Conservation (phyloP, 2,329 filamentous ascomycete genomes). For the Aspergillus sp. region DNA sequence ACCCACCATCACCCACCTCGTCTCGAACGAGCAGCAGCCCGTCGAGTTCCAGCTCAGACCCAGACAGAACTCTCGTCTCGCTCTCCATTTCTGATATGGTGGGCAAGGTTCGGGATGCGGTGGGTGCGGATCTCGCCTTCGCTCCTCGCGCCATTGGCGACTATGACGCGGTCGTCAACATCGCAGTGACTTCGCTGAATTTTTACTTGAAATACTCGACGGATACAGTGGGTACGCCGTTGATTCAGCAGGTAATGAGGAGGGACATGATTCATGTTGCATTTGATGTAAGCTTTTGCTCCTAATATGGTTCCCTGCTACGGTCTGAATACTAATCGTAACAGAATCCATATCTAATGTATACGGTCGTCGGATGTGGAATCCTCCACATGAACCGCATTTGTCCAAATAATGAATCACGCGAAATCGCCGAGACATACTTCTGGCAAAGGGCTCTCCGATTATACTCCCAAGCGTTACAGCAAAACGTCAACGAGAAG, state of each 20-base stretch:
- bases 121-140: conserved; percentile 7
- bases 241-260: conserved; percentile 20
- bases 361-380: conserved; percentile 29
- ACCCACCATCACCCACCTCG: conserved; percentile 7
- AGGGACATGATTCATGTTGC: conserved; percentile 27
- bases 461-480: conserved; percentile 27
- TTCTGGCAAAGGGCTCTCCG: conserved; percentile 31
- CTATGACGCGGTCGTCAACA: not conserved
- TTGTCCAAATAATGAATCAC: conserved; percentile 16
- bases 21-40: not conserved
- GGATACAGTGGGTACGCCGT: conserved; percentile 11
- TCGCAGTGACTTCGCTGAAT: conserved; percentile 21
- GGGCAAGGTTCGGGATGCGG: conserved; percentile 9
- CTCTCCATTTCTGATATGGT: conserved; percentile 19
- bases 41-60: not conserved
- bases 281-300: conserved; percentile 18
- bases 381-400: conserved; percentile 28
- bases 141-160: conserved; percentile 2
- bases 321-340: not conserved
- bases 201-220: conserved; percentile 20
- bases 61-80: conserved; percentile 10
- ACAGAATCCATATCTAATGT: conserved; percentile 31
- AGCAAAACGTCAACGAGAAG: conserved; percentile 12
- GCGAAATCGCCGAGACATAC: conserved; percentile 24
- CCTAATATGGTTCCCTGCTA: not conserved